Conservation (phyloP, 768 basidiomycete species). For the Lyophyllum atratum region DNA sequence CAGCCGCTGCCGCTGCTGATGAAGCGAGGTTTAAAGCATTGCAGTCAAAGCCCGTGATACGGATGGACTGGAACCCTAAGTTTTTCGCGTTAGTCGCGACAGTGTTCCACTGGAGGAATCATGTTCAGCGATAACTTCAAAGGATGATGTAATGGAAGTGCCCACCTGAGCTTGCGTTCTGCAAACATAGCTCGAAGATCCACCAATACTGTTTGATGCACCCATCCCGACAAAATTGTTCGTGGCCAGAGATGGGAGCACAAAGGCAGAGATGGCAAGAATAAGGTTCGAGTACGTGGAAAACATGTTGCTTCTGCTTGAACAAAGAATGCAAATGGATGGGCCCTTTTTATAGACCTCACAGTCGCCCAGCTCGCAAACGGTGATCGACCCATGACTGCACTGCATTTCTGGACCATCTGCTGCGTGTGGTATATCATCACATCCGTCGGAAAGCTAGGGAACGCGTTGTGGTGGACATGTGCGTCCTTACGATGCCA, state of each 20-base stretch:
- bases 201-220: constrained; percentile 33
- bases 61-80: constrained; percentile 34
- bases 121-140: background rate
- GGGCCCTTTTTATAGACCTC: background rate
- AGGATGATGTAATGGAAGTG: background rate
- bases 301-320: background rate
- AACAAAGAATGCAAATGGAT: background rate
- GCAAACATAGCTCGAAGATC: constrained; percentile 30
- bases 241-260: constrained; percentile 20
- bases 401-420: background rate
- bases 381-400: background rate
- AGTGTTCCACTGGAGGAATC: constrained; percentile 32
- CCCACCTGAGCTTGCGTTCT: constrained; percentile 34
- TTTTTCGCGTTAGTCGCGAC: constrained; percentile 30
- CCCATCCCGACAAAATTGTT: constrained; percentile 36
- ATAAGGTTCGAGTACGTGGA: constrained; percentile 4
- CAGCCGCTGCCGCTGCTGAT: constrained; percentile 30
- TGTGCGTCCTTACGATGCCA: background rate
- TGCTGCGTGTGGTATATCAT: background rate
- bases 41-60: constrained; percentile 39
- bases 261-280: constrained; percentile 11
- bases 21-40: constrained; percentile 36
- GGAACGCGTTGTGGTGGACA: background rate
- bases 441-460: background rate
- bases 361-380: background rate